phyloP scores from a whole-genome alignment of 441 rosid genomes.

The Populus hybrid region DNA sequence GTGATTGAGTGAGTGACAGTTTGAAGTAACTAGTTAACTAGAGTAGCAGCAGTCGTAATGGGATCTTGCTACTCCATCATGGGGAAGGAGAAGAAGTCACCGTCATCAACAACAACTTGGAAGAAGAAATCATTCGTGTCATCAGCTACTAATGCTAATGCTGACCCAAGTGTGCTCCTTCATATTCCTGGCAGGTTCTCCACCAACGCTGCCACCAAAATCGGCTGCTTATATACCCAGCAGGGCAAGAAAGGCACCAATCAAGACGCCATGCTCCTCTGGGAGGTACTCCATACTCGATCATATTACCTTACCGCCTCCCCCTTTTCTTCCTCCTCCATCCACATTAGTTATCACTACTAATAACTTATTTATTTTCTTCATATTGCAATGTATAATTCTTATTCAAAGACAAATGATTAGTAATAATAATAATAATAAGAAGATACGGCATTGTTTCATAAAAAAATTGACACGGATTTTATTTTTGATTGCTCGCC shows the following conservation, averaged over 20 bases:
- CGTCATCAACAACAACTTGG: constrained; percentile 17
- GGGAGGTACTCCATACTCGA: constrained; percentile 61
- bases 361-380: background rate
- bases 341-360: no score
- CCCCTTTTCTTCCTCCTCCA: background rate
- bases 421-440: no score
- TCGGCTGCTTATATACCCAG: constrained; percentile 76
- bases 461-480: background rate
- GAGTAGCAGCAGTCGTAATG: constrained; percentile 26
- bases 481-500: constrained; percentile 3
- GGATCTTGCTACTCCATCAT: constrained; percentile 59
- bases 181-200: constrained; percentile 72
- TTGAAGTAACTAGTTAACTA: no score
- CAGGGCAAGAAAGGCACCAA: constrained; percentile 98
- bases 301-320: constrained; percentile 10
- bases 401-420: background rate
- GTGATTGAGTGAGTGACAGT: background rate
- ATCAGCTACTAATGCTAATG: constrained; percentile 18
- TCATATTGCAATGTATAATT: background rate
- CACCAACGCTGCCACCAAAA: constrained; percentile 62
- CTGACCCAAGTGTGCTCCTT: constrained; percentile 48
- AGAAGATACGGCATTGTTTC: background rate
- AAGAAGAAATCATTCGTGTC: constrained; percentile 14
- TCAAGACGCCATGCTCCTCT: constrained; percentile 98
- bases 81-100: constrained; percentile 27